Conservation (phyloP, 2,329 filamentous ascomycete species). For the Capronia epimyces region DNA sequence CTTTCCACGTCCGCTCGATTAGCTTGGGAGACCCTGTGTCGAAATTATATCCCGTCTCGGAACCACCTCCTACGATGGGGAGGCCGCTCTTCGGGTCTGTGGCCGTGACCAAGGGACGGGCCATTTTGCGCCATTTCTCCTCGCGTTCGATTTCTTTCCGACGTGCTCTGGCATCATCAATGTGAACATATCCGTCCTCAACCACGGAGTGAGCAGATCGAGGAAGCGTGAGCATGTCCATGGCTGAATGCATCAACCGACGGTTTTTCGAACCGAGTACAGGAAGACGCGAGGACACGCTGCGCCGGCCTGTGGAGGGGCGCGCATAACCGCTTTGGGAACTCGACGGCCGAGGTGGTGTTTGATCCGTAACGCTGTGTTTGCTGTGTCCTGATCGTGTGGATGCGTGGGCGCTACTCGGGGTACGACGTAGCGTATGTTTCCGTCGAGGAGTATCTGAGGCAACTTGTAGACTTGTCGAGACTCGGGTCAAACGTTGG, state of each 20-base stretch:
- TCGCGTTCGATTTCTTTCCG: constrained; percentile 57
- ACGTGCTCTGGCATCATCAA: constrained; percentile 23
- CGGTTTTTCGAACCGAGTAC: constrained; percentile 36
- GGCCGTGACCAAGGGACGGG: constrained; percentile 43
- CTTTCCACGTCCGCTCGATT: constrained; percentile 91
- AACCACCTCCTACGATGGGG: constrained; percentile 44
- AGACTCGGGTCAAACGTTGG: constrained; percentile 52
- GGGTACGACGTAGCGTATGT: constrained; percentile 47
- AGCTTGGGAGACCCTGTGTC: constrained; percentile 77
- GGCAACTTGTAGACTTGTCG: constrained; percentile 54
- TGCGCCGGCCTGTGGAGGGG: constrained; percentile 33
- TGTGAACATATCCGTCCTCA: constrained; percentile 41
- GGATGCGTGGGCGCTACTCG: constrained; percentile 43
- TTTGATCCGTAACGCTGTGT: constrained; percentile 33
- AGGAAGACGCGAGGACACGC: constrained; percentile 49
- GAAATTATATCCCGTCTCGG: constrained; percentile 59
- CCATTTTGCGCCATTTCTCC: constrained; percentile 66
- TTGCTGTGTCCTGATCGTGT: constrained; percentile 36
- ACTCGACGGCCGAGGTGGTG: constrained; percentile 29
- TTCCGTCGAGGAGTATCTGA: constrained; percentile 52
- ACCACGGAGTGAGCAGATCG: constrained; percentile 36
- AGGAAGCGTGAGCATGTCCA: constrained; percentile 59
- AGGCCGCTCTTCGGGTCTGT: constrained; percentile 31
- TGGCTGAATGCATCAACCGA: constrained; percentile 54
- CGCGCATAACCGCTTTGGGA: constrained; percentile 41